These are phyloP conservation scores for Vitis labrusca DNA, from an alignment of 164 flowering plant genomes.

Conservation along the genomic window DNA sequence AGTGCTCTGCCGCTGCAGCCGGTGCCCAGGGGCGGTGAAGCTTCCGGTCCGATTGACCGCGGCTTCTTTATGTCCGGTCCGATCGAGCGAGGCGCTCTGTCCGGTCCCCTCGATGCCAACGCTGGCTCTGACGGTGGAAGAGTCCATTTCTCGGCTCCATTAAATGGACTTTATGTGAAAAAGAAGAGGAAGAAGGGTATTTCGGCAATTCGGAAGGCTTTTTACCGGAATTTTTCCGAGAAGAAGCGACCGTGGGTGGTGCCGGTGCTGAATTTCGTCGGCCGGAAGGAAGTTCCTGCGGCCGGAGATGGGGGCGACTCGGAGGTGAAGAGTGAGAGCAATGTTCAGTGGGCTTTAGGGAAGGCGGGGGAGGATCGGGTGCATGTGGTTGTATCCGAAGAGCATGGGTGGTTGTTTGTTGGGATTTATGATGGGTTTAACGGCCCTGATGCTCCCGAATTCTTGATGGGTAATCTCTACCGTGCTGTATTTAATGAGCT, in stretches of 20 bases:
- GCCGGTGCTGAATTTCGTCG: slow-evolving; percentile 72
- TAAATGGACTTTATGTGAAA: slow-evolving; percentile 54
- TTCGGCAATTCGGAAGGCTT: slow-evolving; percentile 57
- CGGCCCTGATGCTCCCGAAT: slow-evolving; percentile 99
- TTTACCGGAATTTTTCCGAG: slow-evolving; percentile 63
- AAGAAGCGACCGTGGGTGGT: slow-evolving; percentile 92
- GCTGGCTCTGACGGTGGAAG: slow-evolving; percentile 24
- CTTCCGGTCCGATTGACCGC: slow-evolving; percentile 56
- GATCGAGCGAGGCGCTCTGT: slow-evolving; percentile 80
- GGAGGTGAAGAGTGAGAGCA: slow-evolving; percentile 32
- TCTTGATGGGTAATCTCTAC: slow-evolving; percentile 90
- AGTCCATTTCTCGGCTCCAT: slow-evolving; percentile 89
- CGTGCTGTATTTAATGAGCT: slow-evolving; percentile 81
- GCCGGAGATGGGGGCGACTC: slow-evolving; percentile 18
- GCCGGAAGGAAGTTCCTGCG: slow-evolving; percentile 39
- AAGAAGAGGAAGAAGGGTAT: slow-evolving; percentile 68
- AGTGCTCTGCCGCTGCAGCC: slow-evolving; percentile 83
- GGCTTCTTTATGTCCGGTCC: slow-evolving; percentile 98
- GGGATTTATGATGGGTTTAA: slow-evolving; percentile 99
- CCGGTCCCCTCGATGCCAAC: slow-evolving; percentile 72
- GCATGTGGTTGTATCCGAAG: slow-evolving; percentile 96
- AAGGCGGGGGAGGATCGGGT: slow-evolving; percentile 99
- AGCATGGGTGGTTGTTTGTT: slow-evolving; percentile 93
- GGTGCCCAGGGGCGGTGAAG: slow-evolving; percentile 54
- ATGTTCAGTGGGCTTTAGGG: slow-evolving; percentile 97